phyloP scores from a whole-genome alignment of 257 asterid genomes.

The Gentiana straminea region DNA sequence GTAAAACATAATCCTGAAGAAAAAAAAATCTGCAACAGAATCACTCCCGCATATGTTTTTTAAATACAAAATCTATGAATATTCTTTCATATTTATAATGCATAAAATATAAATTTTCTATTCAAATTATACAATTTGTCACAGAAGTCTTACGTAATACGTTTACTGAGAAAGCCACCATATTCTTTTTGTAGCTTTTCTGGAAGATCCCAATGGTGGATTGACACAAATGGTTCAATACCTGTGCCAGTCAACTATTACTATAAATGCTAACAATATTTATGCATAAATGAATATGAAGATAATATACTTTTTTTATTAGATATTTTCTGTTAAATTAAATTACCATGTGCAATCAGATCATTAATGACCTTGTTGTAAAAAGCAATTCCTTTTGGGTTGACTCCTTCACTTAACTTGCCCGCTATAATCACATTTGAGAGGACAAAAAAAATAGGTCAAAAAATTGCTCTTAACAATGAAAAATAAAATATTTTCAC shows the following conservation, averaged over 20 bases:
- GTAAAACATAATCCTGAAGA: too few relatives aligned
- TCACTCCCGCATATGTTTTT: too few relatives aligned
- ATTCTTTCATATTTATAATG: too few relatives aligned
- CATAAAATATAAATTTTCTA: too few relatives aligned
- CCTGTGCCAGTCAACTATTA: neutral
- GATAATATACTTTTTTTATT: too few relatives aligned
- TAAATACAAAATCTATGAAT: too few relatives aligned
- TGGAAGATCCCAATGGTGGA: conserved; percentile 2
- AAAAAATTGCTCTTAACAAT: neutral
- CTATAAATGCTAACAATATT: too few relatives aligned
- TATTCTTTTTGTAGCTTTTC: neutral
- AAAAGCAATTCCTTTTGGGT: neutral
- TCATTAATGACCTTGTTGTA: neutral
- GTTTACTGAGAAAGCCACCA: neutral
- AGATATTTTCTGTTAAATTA: too few relatives aligned
- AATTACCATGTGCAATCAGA: neutral
- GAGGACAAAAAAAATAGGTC: too few relatives aligned
- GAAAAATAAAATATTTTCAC: neutral
- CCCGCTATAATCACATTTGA: neutral
- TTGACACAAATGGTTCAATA: neutral
- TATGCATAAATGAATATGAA: too few relatives aligned
- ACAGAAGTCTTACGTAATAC: neutral
- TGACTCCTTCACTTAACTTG: neutral
- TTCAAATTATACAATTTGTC: too few relatives aligned
- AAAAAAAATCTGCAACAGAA: too few relatives aligned